phyloP scores from a whole-genome alignment of 78 protist species.

The Planoprotostelium fungivorum region DNA sequence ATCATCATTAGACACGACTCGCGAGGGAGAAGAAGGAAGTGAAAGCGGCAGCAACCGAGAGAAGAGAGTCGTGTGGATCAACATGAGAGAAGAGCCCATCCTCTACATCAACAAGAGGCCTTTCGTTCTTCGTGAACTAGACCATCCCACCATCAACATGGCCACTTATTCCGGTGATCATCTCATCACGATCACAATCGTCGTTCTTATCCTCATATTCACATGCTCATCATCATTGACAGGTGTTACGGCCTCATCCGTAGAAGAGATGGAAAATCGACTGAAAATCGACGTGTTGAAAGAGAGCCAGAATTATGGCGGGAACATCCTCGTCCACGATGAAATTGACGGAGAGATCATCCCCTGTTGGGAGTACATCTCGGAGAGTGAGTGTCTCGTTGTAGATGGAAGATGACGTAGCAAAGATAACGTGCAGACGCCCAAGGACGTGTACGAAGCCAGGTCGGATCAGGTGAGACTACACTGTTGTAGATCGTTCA shows the following conservation, averaged over 20 bases:
- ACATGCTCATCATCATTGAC: background rate
- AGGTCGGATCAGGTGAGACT: background rate
- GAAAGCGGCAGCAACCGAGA: background rate
- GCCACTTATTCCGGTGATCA: background rate
- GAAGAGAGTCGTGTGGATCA: conserved; percentile 7
- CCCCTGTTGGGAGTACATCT: background rate
- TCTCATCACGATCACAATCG: background rate
- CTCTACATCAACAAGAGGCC: conserved; percentile 3
- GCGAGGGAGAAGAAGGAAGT: background rate
- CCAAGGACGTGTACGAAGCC: background rate
- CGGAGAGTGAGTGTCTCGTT: background rate
- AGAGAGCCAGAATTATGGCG: background rate
- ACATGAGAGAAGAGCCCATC: conserved; percentile 14
- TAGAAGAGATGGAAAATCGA: background rate
- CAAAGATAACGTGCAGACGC: background rate
- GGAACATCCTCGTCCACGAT: background rate
- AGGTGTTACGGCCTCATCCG: background rate
- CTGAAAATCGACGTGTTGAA: background rate
- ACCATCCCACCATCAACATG: background rate
- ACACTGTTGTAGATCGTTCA: background rate
- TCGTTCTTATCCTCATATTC: background rate
- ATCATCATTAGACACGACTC: too few relatives aligned
- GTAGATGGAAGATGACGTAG: background rate
- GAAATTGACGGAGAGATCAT: background rate
- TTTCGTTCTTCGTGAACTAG: background rate